Conservation (phyloP, 1,284 basidiomycete species). For the Cutaneotrichosporon sp. region DNA sequence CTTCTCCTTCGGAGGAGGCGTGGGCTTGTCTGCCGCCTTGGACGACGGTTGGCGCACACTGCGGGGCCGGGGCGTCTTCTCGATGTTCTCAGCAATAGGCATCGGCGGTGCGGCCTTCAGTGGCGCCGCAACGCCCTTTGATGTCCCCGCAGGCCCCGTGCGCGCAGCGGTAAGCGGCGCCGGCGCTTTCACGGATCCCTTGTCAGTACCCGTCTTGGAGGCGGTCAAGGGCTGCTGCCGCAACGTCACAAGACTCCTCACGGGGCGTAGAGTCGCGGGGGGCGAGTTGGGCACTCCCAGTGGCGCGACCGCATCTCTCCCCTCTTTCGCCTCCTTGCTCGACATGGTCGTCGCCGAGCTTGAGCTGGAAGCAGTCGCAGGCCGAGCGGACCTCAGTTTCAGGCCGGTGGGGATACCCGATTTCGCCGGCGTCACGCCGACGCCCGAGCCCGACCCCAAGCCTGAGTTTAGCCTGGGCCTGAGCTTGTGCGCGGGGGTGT, state of each 20-base stretch:
- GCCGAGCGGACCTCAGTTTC: too few species aligned
- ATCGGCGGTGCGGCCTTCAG: too few species aligned
- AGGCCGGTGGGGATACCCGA: neutral
- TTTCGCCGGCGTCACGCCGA: too few species aligned
- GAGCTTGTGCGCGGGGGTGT: too few species aligned
- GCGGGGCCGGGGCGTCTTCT: neutral
- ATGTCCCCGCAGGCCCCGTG: neutral
- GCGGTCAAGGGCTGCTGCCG: neutral
- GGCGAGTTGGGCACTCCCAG: too few species aligned
- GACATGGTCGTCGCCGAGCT: too few species aligned
- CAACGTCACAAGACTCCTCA: neutral
- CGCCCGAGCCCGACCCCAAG: too few species aligned
- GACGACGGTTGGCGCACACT: neutral
- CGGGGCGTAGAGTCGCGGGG: neutral
- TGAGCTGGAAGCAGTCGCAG: too few species aligned
- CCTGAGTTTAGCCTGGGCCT: neutral
- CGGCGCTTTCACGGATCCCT: neutral
- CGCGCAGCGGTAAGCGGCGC: neutral
- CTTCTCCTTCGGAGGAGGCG: neutral
- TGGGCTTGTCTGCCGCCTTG: neutral
- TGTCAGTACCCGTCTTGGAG: neutral
- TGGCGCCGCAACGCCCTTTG: neutral
- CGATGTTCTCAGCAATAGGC: neutral
- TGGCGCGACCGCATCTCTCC: too few species aligned
- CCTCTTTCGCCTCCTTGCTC: too few species aligned